Evolutionary conservation across 306 rosid species (phyloP), one percentile per base, ranked within the genome.

Genomic region (Malus domestica): DNA sequence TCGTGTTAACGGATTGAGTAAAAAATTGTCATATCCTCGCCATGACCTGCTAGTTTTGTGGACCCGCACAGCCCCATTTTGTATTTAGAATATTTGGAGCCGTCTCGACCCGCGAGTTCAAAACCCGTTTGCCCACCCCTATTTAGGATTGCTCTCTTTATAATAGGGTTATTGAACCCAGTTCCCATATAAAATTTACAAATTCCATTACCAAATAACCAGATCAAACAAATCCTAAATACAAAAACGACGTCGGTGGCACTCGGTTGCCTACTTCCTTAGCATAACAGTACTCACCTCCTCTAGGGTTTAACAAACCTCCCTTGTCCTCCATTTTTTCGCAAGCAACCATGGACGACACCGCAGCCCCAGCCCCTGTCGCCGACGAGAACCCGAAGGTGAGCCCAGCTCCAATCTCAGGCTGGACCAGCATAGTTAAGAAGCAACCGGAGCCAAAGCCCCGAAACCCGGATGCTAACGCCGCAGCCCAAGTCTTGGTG

Each of bases 391-490:
- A 35, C 81, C 45, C 79, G 46, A 44, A 16, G 23, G 45, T 32
- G 14, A 29, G 20, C 40, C 40, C 62, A 1, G 60, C 69, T 13
- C 71, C 81, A 10, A 40, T 35, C 5, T 32, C 71, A 5, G 80
- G 89, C 63, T 90, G 99, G 97, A 89, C 87, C 85, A 87, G 60
- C 81, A 71, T 90, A 7, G 87, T 95, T 42, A 95, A 92, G 87
- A 78, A 65, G 69, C 87, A 83, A 32, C 40, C 80, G 12, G 59
- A 81, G 20, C 85, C 88, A 18, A 87, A 76, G 49, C 83, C 93
- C 15, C 79, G 76, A 33, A 84, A 70, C 11, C 76, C 74, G n/a
- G 59, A 51, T 45, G 30, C 93, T 6, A 46, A 29, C 38, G 77
- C 83, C 38, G 11, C 77, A 7, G 73, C 51, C 11, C 76, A 46